Percentiles rank a stretch among this genome's conserved stretches.
These are phyloP conservation scores for Carallia brachiata DNA, from an alignment of 345 rosid species.

Conservation along the genomic window DNA sequence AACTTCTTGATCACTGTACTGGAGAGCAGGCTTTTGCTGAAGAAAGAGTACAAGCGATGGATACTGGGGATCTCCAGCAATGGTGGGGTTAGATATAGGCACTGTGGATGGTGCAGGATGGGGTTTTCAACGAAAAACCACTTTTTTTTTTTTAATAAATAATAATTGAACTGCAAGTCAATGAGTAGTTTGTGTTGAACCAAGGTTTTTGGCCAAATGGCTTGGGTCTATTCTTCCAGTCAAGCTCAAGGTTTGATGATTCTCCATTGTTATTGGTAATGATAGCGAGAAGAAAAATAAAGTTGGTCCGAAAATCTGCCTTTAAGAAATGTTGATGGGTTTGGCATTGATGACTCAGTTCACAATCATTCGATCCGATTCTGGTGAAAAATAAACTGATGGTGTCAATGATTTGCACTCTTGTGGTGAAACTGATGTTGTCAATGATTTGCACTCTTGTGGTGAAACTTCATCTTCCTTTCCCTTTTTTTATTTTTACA, in stretches of 20 bases:
- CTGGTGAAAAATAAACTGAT: background rate
- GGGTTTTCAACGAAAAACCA: background rate
- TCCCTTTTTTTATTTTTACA: too few relatives aligned
- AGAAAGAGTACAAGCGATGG: background rate
- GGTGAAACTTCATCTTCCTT: background rate
- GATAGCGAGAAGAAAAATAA: slow-evolving; percentile 2
- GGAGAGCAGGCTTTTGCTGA: background rate
- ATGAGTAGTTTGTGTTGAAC: too few relatives aligned
- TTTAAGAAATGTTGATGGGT: slow-evolving; percentile 9
- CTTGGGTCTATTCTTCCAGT: background rate
- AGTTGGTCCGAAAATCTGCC: slow-evolving; percentile 6
- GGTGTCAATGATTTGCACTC: too few relatives aligned
- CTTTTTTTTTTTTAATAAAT: too few relatives aligned
- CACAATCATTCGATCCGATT: background rate
- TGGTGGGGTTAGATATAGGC: background rate
- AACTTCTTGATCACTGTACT: background rate
- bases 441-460: background rate
- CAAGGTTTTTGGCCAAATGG: background rate
- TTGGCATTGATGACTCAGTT: background rate
- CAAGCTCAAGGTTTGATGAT: too few relatives aligned
- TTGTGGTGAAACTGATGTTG: background rate
- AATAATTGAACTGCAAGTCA: too few relatives aligned
- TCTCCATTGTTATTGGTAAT: background rate
- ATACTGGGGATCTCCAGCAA: slow-evolving; percentile 2
- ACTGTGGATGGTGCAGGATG: background rate